Evolutionary conservation across 192 early-diverging fungal species (phyloP).

Genomic region (Linderina pennispora): DNA sequence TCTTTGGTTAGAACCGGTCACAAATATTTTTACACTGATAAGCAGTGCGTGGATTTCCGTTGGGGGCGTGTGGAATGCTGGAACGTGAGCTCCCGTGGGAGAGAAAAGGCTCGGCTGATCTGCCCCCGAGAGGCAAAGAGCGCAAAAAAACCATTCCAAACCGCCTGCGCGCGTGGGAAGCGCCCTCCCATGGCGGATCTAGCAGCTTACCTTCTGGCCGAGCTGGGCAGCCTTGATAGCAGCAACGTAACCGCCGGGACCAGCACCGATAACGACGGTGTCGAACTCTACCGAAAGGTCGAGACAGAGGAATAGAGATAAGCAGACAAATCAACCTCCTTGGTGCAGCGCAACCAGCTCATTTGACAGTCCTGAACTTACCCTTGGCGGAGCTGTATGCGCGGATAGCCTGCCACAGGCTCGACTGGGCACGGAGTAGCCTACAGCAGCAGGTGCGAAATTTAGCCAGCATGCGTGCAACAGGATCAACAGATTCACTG

Average conservation of each 20-base stretch:
- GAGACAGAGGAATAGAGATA: not conserved
- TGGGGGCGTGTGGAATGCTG: too few species aligned
- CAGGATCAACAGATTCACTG: too few species aligned
- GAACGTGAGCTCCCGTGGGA: too few species aligned
- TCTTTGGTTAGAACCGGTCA: too few species aligned
- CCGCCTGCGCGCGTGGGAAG: too few species aligned
- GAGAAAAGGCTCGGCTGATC: too few species aligned
- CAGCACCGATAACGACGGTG: conserved; percentile 87
- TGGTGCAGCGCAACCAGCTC: not conserved
- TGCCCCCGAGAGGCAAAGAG: too few species aligned
- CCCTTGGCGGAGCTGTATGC: conserved; percentile 46
- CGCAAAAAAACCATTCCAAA: too few species aligned
- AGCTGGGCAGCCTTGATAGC: conserved; percentile 98
- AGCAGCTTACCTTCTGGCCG: conserved; percentile 78
- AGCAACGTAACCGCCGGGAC: conserved; percentile 97
- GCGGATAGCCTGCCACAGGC: conserved; percentile 24
- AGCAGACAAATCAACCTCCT: too few species aligned
- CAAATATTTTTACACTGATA: not conserved
- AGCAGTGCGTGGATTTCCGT: too few species aligned
- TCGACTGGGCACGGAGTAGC: conserved; percentile 9
- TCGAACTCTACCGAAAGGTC: conserved; percentile 55
- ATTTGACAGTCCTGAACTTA: conserved; percentile 7
- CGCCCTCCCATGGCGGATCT: too few species aligned
- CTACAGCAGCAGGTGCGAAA: not conserved
- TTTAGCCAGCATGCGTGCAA: too few species aligned